Conservation (phyloP, 257 asterid genomes). For the Rhazya stricta region DNA sequence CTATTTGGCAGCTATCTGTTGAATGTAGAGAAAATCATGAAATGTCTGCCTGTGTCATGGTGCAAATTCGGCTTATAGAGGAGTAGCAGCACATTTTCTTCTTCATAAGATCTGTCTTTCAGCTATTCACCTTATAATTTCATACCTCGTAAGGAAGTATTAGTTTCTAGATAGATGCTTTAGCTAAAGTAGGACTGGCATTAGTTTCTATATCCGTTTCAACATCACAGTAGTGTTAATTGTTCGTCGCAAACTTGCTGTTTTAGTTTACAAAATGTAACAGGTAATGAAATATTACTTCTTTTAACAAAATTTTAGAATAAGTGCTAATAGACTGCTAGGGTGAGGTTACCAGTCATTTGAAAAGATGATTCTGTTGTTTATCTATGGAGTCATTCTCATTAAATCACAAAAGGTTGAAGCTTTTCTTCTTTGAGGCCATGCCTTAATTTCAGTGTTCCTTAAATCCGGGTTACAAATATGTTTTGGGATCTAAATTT, state of each 20-base stretch:
- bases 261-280: not conserved
- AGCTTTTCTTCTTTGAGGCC: not conserved
- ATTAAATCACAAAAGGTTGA: not conserved
- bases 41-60: not conserved
- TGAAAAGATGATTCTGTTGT: not conserved
- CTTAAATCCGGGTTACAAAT: not conserved
- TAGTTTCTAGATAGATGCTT: not conserved
- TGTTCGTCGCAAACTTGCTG: not conserved
- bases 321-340: not conserved
- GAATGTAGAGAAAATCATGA: not conserved
- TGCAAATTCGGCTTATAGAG: not conserved
- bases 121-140: not conserved
- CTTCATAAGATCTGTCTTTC: not conserved
- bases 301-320: not conserved
- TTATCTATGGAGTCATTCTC: too few relatives aligned
- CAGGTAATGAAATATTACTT: not conserved
- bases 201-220: not conserved
- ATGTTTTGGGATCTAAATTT: not conserved
- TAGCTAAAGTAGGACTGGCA: not conserved
- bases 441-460: not conserved
- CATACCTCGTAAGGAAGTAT: not conserved
- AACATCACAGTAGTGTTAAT: not conserved
- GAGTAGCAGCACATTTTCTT: not conserved
- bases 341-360: not conserved
- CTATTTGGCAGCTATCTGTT: not conserved